Evolutionary conservation across 306 rosid species (phyloP), one percentile per base, ranked within the genome.

Genomic region (Castanospermum australe): DNA sequence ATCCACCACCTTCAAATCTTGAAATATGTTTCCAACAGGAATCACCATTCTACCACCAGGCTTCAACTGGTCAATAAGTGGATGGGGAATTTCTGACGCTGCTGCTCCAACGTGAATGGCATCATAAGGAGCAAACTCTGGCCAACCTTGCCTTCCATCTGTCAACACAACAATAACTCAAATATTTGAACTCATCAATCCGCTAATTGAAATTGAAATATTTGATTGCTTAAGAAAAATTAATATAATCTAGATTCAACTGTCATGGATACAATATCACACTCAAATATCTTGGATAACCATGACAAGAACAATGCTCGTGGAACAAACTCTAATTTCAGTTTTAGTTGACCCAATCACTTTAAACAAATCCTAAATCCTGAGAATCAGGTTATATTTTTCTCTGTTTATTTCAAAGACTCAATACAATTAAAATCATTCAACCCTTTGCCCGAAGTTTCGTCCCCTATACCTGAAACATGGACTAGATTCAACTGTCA

Each of bases 91-190:
- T 86, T 96, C 98, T 2, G 86, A 76, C 30, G 98, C 97, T 0
- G 99, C 97, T 38, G 99, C 99, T 67, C 99, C 99, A 5, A 96
- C 99, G 70, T 96, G 99, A 83, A 96, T 93, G n/a, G 96, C 98
- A 77, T 93, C 98, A 41, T 93, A 96, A 20, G 98, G 94, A 15
- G 90, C 93, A 55, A 38, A 85, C 74, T 96, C 98, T 2, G 93
- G 85, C 97, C 98, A 91, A 63, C 99, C 99, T 65, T 84, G 67
- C 88, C 99, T 90, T 55, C 99, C 98, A 86, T 96, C 99, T 96
- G 91, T 80, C 51, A 64, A 63, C 64, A 71, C 64, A 69, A 77
- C 18, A 39, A 36, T 50, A 67, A 44, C 35, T 50, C 62, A 48
- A 28, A 51, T 48, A 30, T 55, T 20, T 63, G 63, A 69, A 61